Percentiles rank a stretch among this genome's conserved stretches.
These are phyloP conservation scores for Zymoseptoria tritici DNA, from an alignment of 2,329 filamentous ascomycete genomes.

Conservation along the genomic window DNA sequence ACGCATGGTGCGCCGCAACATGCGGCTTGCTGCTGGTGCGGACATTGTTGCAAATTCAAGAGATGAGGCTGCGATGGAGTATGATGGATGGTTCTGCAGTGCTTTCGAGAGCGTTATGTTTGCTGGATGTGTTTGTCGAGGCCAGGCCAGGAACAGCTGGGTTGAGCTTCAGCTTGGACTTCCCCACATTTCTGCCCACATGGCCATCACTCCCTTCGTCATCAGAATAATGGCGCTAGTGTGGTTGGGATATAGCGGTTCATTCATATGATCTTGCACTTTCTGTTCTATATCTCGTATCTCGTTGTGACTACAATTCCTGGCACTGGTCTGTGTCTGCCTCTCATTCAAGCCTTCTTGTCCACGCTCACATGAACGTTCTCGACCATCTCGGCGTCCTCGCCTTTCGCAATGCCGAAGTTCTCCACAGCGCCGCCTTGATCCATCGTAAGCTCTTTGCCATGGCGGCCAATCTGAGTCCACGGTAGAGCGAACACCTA, in stretches of 20 bases:
- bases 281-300: neutral
- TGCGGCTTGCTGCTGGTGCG: conserved; percentile 16
- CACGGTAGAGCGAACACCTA: conserved; percentile 55
- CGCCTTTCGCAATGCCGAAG: conserved; percentile 18
- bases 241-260: too few relatives aligned
- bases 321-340: neutral
- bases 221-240: neutral
- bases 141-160: neutral
- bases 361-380: conserved; percentile 13
- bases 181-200: neutral
- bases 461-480: conserved; percentile 59
- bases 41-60: conserved; percentile 14
- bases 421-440: conserved; percentile 21
- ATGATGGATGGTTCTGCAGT: neutral
- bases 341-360: conserved; percentile 4
- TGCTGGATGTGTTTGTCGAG: neutral
- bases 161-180: neutral
- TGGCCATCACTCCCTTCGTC: neutral
- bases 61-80: neutral
- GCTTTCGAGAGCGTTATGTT: neutral
- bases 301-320: neutral
- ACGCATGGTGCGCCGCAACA: conserved; percentile 18
- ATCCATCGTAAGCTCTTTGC: conserved; percentile 23
- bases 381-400: conserved; percentile 18
- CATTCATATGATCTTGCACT: too few relatives aligned